Percentiles rank a stretch among this genome's conserved stretches.
These are phyloP conservation scores for Piromyces sp. DNA, from an alignment of 192 early-diverging fungal species.

Conservation along the genomic window DNA sequence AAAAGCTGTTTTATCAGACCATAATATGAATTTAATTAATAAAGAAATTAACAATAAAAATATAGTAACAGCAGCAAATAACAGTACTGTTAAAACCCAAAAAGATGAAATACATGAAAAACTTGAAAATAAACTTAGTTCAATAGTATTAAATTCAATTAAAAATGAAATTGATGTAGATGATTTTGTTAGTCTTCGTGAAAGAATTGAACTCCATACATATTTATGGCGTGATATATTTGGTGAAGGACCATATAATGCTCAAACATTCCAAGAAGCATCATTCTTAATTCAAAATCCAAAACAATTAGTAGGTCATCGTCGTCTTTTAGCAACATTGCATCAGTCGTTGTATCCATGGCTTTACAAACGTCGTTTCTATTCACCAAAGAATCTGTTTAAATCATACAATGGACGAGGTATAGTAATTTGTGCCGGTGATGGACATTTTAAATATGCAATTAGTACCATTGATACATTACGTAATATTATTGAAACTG, in stretches of 20 bases:
- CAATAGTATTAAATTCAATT: not conserved
- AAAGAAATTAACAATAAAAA: not conserved
- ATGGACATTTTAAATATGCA: conserved; percentile 21
- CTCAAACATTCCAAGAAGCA: not conserved
- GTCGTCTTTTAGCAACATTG: not conserved
- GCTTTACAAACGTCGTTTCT: not conserved
- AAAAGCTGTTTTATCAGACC: not conserved
- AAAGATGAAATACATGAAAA: not conserved
- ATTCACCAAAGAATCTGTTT: not conserved
- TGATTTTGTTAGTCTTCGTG: not conserved
- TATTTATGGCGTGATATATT: not conserved
- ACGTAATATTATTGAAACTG: conserved; percentile 11
- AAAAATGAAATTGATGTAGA: not conserved
- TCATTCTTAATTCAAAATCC: not conserved
- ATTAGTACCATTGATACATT: conserved; percentile 18
- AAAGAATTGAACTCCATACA: not conserved
- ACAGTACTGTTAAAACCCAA: not conserved
- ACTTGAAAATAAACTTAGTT: not conserved
- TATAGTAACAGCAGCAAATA: not conserved
- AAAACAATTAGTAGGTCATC: not conserved
- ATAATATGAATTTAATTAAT: not conserved
- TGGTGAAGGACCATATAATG: not conserved
- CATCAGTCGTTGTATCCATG: not conserved
- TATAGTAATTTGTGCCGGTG: conserved; percentile 29
- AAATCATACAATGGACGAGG: conserved; percentile 10